phyloP scores from a whole-genome alignment of 371 early-diverging fungal genomes.

The Apophysomyces ossiformis region DNA sequence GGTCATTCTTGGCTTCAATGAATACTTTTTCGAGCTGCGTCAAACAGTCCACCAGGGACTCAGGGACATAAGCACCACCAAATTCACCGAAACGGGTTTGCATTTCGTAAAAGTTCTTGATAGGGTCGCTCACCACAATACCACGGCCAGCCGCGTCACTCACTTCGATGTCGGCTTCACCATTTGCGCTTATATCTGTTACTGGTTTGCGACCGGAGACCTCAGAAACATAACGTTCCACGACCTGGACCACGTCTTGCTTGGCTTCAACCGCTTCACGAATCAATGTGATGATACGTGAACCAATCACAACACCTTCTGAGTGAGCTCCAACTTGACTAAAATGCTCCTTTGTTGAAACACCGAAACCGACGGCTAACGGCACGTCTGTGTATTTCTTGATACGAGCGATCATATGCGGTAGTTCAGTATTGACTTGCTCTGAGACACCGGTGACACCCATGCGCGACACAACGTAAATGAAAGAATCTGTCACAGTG shows the following conservation, averaged over 20 bases:
- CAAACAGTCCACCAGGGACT: slow-evolving; percentile 92
- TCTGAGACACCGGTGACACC: slow-evolving; percentile 90
- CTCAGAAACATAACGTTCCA: slow-evolving; percentile 64
- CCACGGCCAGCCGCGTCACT: slow-evolving; percentile 27
- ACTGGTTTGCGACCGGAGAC: slow-evolving; percentile 61
- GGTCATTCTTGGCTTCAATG: slow-evolving; percentile 80
- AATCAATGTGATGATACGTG: slow-evolving; percentile 83
- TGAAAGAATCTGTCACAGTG: slow-evolving; percentile 86
- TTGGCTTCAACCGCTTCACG: slow-evolving; percentile 60
- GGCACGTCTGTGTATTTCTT: slow-evolving; percentile 78
- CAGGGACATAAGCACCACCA: slow-evolving; percentile 97
- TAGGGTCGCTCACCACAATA: slow-evolving; percentile 20
- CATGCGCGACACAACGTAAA: slow-evolving; percentile 92
- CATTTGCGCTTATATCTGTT: slow-evolving; percentile 26
- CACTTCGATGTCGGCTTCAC: slow-evolving; percentile 43
- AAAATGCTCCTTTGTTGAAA: slow-evolving; percentile 89
- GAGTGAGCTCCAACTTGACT: slow-evolving; percentile 80
- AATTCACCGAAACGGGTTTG: slow-evolving; percentile 90
- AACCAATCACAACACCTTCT: slow-evolving; percentile 96
- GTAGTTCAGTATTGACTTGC: slow-evolving; percentile 72
- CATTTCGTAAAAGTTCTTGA: slow-evolving; percentile 57
- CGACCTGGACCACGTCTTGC: slow-evolving; percentile 54
- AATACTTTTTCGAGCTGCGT: slow-evolving; percentile 88
- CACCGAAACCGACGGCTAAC: slow-evolving; percentile 97
- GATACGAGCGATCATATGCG: slow-evolving; percentile 75